Conservation (phyloP, 2,329 filamentous ascomycete species). For the Pezicula rhizophila region DNA sequence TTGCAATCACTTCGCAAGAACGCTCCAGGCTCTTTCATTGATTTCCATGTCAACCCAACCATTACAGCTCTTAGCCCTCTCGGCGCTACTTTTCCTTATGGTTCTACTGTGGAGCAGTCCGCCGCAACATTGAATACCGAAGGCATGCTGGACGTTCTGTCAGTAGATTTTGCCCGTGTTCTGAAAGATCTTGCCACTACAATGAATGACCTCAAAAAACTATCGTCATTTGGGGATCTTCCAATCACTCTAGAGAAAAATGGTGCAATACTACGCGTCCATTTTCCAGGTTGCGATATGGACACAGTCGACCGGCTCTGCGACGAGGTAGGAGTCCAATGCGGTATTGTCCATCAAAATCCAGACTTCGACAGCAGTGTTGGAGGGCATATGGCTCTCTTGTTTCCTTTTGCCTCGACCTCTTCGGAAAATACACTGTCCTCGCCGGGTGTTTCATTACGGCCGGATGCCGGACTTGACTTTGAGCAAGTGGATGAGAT, state of each 20-base stretch:
- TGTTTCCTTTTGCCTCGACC: constrained; percentile 79
- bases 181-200: constrained; percentile 77
- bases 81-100: constrained; percentile 45
- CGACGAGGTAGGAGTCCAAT: constrained; percentile 76
- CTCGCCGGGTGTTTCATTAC: constrained; percentile 32
- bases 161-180: constrained; percentile 80
- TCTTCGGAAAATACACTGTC: constrained; percentile 34
- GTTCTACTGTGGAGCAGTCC: constrained; percentile 32
- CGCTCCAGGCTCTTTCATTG: constrained; percentile 72
- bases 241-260: constrained; percentile 66
- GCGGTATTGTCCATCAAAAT: constrained; percentile 76
- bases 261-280: constrained; percentile 58
- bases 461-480: constrained; percentile 33
- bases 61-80: constrained; percentile 81
- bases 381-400: constrained; percentile 68
- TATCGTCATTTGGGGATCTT: constrained; percentile 75
- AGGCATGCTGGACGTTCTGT: constrained; percentile 78
- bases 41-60: constrained; percentile 83
- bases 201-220: constrained; percentile 72
- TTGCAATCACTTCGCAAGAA: constrained; percentile 52
- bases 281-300: constrained; percentile 86
- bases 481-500: constrained; percentile 19
- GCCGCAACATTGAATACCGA: constrained; percentile 68
- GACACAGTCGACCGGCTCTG: constrained; percentile 77
- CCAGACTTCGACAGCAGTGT: constrained; percentile 59